These are phyloP conservation scores for Zalerion maritima DNA, from an alignment of 495 filamentous ascomycete genomes.

Conservation along the genomic window DNA sequence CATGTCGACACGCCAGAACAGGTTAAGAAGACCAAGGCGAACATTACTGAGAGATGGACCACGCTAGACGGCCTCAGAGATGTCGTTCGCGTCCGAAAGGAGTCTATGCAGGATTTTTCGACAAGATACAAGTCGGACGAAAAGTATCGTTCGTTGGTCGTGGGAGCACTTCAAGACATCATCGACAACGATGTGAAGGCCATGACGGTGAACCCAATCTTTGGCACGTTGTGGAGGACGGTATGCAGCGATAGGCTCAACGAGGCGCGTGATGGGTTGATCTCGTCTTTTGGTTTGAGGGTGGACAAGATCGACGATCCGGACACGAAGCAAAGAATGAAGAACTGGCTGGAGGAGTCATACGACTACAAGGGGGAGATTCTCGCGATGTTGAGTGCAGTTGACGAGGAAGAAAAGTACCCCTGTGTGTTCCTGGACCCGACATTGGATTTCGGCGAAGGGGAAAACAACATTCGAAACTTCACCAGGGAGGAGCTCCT, in stretches of 20 bases:
- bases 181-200: conserved; percentile 23
- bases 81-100: conserved; percentile 11
- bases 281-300: conserved; percentile 20
- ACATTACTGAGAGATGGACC: conserved; percentile 6
- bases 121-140: conserved; percentile 21
- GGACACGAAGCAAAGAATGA: conserved; percentile 21
- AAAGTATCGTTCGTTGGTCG: conserved; percentile 18
- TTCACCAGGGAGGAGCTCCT: conserved; percentile 28
- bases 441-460: conserved; percentile 19
- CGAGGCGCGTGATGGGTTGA: conserved; percentile 20
- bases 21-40: conserved; percentile 8
- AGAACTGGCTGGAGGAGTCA: conserved; percentile 30
- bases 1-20: conserved; percentile 4
- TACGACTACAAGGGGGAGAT: conserved; percentile 31
- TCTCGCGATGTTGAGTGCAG: conserved; percentile 21
- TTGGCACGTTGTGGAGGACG: conserved; percentile 30
- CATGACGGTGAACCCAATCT: conserved; percentile 32
- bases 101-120: conserved; percentile 21
- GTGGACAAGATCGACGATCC: conserved; percentile 16
- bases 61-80: conserved; percentile 13
- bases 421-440: conserved; percentile 36
- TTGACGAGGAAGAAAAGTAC: conserved; percentile 29
- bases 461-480: conserved; percentile 6
- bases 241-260: conserved; percentile 30
- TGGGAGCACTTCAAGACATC: conserved; percentile 20